These are phyloP conservation scores for Aspergillus saccharolyticus DNA, from an alignment of 495 filamentous ascomycete genomes.

Conservation along the genomic window DNA sequence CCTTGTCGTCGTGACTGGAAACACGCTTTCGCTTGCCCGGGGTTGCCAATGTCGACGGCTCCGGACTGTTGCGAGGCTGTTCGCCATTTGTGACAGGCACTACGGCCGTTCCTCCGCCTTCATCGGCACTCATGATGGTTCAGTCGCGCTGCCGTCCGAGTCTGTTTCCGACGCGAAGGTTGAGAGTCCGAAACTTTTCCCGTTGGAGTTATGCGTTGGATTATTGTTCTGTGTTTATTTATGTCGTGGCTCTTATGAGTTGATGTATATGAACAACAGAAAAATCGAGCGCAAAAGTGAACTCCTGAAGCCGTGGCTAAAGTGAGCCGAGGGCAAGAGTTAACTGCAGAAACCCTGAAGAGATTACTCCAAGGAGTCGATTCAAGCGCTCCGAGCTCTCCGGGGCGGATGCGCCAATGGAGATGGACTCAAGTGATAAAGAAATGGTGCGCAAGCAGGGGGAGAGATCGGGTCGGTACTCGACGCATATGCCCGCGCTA, in stretches of 20 bases:
- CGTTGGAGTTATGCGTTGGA: not conserved
- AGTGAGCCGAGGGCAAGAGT: not conserved
- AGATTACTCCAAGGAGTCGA: slow-evolving; percentile 5
- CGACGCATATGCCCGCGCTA: slow-evolving; percentile 14
- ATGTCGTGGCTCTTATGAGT: slow-evolving; percentile 3
- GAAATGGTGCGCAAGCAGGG: slow-evolving; percentile 29
- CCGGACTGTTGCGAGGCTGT: slow-evolving; percentile 26
- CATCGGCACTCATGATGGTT: slow-evolving; percentile 42
- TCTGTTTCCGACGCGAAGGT: slow-evolving; percentile 24
- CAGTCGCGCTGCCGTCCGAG: slow-evolving; percentile 24
- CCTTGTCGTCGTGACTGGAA: slow-evolving; percentile 37
- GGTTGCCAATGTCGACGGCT: slow-evolving; percentile 32
- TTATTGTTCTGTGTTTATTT: slow-evolving; percentile 2
- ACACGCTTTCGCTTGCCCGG: slow-evolving; percentile 45
- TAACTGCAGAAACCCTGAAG: not conserved
- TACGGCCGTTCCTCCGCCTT: slow-evolving; percentile 30
- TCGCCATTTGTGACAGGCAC: slow-evolving; percentile 39
- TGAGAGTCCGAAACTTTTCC: not conserved
- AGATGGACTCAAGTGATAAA: slow-evolving; percentile 19
- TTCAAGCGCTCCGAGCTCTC: slow-evolving; percentile 19
- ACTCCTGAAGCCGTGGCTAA: not conserved
- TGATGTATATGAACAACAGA: not conserved
- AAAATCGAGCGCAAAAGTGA: slow-evolving; percentile 13
- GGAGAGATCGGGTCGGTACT: slow-evolving; percentile 17
- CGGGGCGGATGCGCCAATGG: slow-evolving; percentile 33